phyloP scores from a whole-genome alignment of 371 early-diverging fungal genomes.

The Mucor plumbeus region DNA sequence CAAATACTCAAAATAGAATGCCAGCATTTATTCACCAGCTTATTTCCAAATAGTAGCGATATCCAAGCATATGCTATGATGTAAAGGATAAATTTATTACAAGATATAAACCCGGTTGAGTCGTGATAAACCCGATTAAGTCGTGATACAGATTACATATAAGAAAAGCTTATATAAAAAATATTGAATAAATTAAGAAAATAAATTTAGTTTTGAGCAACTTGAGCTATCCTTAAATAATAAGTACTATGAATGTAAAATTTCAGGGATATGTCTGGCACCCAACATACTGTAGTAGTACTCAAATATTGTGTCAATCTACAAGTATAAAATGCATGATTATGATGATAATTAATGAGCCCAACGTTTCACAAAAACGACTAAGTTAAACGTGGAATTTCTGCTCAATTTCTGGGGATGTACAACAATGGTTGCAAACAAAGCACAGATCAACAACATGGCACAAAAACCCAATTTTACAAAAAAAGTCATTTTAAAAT shows the following conservation, averaged over 20 bases:
- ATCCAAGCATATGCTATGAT: background rate
- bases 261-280: background rate
- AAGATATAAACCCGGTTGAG: background rate
- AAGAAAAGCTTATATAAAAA: slow-evolving; percentile 1
- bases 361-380: background rate
- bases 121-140: background rate
- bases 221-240: background rate
- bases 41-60: background rate
- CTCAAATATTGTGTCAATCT: background rate
- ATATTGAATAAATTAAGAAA: background rate
- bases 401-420: slow-evolving; percentile 9
- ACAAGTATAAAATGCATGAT: background rate
- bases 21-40: background rate
- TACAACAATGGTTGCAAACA: background rate
- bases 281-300: background rate
- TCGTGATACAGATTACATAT: background rate
- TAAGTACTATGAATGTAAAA: background rate
- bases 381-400: background rate
- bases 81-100: background rate
- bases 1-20: no score
- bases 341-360: background rate
- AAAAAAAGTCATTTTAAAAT: background rate
- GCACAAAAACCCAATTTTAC: background rate
- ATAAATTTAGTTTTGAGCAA: background rate
- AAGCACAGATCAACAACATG: slow-evolving; percentile 18